Evolutionary conservation across 2,329 filamentous ascomycete genomes (phyloP).

Genomic region (Colletotrichum sp.): DNA sequence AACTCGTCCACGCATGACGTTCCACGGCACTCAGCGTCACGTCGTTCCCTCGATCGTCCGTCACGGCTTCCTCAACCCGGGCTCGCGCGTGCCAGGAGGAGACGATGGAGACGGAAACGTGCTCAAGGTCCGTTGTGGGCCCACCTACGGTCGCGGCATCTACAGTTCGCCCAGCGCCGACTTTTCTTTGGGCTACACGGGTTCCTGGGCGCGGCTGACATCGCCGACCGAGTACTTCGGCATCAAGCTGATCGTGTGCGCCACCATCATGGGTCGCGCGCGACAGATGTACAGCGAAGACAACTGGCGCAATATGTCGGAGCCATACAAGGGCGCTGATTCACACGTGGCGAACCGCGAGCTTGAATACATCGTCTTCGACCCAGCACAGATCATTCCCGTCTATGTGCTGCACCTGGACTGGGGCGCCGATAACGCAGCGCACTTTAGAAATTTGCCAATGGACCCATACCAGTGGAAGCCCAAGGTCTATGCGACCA

Average conservation of each 20-base stretch:
- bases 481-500: not conserved
- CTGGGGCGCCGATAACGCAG: conserved; percentile 35
- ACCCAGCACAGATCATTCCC: conserved; percentile 45
- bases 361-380: conserved; percentile 48
- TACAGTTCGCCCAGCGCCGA: conserved; percentile 45
- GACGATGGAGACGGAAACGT: not conserved
- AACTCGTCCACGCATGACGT: conserved; percentile 37
- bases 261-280: conserved; percentile 47
- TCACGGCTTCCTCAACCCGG: conserved; percentile 44
- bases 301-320: conserved; percentile 28
- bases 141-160: conserved; percentile 44
- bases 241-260: conserved; percentile 48
- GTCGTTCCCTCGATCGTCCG: conserved; percentile 46
- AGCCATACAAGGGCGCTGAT: conserved; percentile 32
- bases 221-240: conserved; percentile 35
- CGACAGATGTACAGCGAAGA: conserved; percentile 30
- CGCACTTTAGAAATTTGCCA: conserved; percentile 22
- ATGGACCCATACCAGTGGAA: conserved; percentile 23
- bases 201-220: conserved; percentile 29
- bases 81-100: conserved; percentile 22
- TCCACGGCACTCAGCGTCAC: conserved; percentile 41
- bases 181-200: conserved; percentile 41
- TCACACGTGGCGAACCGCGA: conserved; percentile 40
- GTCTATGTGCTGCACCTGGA: conserved; percentile 51
- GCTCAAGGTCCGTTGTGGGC: conserved; percentile 36